Conservation (phyloP, 2,329 filamentous ascomycete species). For the Zasmidium citrigriseum region DNA sequence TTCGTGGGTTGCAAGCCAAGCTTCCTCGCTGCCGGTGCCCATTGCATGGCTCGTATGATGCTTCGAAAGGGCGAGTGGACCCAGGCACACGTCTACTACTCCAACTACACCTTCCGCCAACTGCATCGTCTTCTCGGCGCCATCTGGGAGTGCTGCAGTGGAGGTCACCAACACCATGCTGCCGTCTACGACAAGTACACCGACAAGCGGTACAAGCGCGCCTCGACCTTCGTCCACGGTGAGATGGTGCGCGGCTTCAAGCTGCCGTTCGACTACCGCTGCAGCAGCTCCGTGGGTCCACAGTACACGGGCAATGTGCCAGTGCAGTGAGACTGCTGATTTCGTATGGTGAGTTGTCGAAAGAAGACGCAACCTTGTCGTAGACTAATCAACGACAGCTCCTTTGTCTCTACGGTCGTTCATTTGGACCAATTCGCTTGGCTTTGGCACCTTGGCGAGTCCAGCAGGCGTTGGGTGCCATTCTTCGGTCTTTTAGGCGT, state of each 20-base stretch:
- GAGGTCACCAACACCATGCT: constrained; percentile 76
- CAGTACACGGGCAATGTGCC: constrained; percentile 16
- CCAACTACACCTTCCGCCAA: constrained; percentile 86
- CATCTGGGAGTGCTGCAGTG: constrained; percentile 85
- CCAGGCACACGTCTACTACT: constrained; percentile 84
- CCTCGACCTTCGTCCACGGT: constrained; percentile 75
- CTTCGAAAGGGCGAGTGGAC: constrained; percentile 88
- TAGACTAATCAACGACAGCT: background rate
- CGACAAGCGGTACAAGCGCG: constrained; percentile 82
- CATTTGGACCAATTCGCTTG: constrained; percentile 8
- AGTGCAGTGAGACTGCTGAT: background rate
- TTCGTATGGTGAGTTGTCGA: constrained; percentile 5
- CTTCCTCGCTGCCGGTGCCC: constrained; percentile 86
- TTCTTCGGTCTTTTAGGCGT: constrained; percentile 16
- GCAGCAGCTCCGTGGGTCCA: constrained; percentile 17
- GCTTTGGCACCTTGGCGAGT: constrained; percentile 18
- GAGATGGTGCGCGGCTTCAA: constrained; percentile 66
- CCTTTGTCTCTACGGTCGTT: constrained; percentile 20
- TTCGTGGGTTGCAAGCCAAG: constrained; percentile 91
- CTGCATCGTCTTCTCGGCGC: constrained; percentile 74
- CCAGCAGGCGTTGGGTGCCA: constrained; percentile 15
- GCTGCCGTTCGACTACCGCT: constrained; percentile 41
- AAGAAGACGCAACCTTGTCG: constrained; percentile 3
- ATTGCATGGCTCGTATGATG: constrained; percentile 87
- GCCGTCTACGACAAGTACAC: constrained; percentile 92